Evolutionary conservation across 768 basidiomycete species (phyloP).

Genomic region (Hemileccinum rubropunctum): DNA sequence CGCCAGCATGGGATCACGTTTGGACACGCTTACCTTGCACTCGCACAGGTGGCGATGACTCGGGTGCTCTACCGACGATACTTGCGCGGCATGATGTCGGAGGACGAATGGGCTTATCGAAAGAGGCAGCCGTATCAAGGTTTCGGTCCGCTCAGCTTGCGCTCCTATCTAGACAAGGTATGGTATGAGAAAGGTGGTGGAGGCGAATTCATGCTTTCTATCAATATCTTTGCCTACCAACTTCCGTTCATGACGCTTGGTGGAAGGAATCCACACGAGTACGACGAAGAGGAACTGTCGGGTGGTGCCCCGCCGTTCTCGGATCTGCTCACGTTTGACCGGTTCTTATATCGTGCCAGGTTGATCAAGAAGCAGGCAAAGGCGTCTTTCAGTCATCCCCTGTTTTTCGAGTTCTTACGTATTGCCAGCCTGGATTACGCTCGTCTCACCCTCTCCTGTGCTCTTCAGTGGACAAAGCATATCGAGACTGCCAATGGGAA

Average conservation of each 20-base stretch:
- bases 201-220: conserved; percentile 42
- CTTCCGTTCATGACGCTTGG: conserved; percentile 50
- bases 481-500: neutral
- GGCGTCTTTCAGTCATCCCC: conserved; percentile 38
- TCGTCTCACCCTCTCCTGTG: conserved; percentile 3
- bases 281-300: neutral
- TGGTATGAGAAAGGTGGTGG: conserved; percentile 48
- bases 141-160: conserved; percentile 50
- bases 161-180: conserved; percentile 44
- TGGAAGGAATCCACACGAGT: neutral
- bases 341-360: conserved; percentile 44
- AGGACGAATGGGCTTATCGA: conserved; percentile 52
- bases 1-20: conserved; percentile 45
- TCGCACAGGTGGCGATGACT: conserved; percentile 52
- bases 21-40: conserved; percentile 46
- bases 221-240: conserved; percentile 42
- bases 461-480: conserved; percentile 18
- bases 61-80: conserved; percentile 48
- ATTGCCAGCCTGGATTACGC: conserved; percentile 7
- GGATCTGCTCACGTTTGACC: conserved; percentile 40
- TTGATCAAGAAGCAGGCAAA: conserved; percentile 37
- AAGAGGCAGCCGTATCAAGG: conserved; percentile 47
- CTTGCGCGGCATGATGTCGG: conserved; percentile 44
- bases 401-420: conserved; percentile 43
- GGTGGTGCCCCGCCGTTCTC: conserved; percentile 37